Evolutionary conservation across 495 filamentous ascomycete species (phyloP).

Genomic region (Hypomontagnella submonticulosa): DNA sequence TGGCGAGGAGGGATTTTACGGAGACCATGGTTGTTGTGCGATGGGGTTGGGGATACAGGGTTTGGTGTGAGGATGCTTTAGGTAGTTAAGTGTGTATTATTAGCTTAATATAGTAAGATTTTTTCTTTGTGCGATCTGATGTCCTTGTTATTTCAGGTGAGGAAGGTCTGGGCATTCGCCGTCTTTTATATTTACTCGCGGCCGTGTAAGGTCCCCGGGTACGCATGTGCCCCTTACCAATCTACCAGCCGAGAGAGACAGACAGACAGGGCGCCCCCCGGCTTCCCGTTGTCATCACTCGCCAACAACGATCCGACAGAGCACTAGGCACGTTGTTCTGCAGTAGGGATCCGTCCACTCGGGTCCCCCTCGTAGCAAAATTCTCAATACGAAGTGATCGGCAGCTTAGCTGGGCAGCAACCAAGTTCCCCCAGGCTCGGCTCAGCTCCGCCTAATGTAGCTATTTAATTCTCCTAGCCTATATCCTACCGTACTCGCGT

Average conservation of each 20-base stretch:
- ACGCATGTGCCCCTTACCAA: too few relatives aligned
- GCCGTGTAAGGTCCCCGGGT: neutral
- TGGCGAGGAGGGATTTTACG: slow-evolving; percentile 36
- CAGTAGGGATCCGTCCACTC: slow-evolving; percentile 23
- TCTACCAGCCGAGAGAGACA: neutral
- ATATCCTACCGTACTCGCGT: neutral
- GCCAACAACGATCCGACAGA: slow-evolving; percentile 1
- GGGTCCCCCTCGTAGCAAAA: slow-evolving; percentile 4
- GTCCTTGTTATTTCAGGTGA: neutral
- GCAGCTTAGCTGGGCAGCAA: neutral
- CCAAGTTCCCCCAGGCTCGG: slow-evolving; percentile 2
- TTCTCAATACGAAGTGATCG: slow-evolving; percentile 49
- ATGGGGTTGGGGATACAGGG: neutral
- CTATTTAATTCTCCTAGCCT: neutral
- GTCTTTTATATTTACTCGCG: slow-evolving; percentile 11
- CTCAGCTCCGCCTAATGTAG: slow-evolving; percentile 24
- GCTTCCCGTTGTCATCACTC: slow-evolving; percentile 15
- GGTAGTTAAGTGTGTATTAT: neutral
- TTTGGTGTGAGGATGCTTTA: slow-evolving; percentile 8
- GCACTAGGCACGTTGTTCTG: slow-evolving; percentile 30
- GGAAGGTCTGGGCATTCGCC: neutral
- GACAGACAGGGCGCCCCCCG: too few relatives aligned
- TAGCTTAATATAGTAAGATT: neutral
- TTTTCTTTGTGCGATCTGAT: slow-evolving; percentile 15
- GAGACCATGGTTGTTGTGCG: slow-evolving; percentile 38